phyloP scores from a whole-genome alignment of 2,329 filamentous ascomycete species.

The Aspergillus nomiae region DNA sequence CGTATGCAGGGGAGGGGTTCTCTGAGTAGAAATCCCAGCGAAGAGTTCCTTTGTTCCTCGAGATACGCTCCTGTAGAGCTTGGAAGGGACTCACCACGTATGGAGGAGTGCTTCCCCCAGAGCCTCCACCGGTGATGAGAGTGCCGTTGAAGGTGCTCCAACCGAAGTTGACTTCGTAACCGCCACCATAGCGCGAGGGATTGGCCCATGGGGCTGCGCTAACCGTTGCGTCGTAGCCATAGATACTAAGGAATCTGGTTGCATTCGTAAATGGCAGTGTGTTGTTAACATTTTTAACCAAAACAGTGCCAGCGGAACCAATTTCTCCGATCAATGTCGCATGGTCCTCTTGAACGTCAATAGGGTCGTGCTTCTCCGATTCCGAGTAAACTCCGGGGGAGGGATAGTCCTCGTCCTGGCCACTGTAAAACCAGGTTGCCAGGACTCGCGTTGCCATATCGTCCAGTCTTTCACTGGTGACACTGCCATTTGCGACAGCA shows the following conservation, averaged over 20 bases:
- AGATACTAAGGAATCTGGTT: neutral
- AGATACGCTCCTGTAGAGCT: constrained; percentile 53
- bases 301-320: neutral
- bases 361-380: neutral
- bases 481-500: constrained; percentile 14
- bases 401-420: neutral
- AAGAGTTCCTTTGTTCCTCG: constrained; percentile 58
- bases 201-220: neutral
- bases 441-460: constrained; percentile 18
- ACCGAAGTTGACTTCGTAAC: constrained; percentile 5
- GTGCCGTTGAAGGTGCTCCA: constrained; percentile 49
- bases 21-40: constrained; percentile 60
- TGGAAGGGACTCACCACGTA: constrained; percentile 53
- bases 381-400: neutral
- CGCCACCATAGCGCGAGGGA: neutral
- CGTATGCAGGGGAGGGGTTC: constrained; percentile 41
- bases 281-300: neutral
- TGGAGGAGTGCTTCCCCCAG: constrained; percentile 52
- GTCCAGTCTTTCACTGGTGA: constrained; percentile 8
- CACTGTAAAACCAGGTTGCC: constrained; percentile 11
- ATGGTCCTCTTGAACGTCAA: neutral
- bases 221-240: neutral
- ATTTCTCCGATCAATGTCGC: neutral
- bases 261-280: neutral
- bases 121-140: constrained; percentile 51